Percentiles rank a stretch among this genome's conserved stretches.
phyloP scores from a whole-genome alignment of 768 basidiomycete species.

The Postia placenta region DNA sequence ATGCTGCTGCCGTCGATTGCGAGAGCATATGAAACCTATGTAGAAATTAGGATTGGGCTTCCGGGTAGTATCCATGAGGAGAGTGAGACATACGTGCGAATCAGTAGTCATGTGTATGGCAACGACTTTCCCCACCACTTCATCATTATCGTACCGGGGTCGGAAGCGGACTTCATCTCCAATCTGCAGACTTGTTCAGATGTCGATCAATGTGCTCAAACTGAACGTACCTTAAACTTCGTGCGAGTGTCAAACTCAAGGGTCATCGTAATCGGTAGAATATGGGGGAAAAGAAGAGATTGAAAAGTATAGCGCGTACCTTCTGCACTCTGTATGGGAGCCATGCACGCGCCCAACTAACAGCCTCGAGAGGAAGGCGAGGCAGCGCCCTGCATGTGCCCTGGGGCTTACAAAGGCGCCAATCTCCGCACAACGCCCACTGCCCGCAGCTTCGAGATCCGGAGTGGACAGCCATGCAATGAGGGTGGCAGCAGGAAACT shows the following conservation, averaged over 20 bases:
- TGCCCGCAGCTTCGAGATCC: too few species aligned
- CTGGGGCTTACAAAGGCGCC: not conserved
- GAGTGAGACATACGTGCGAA: not conserved
- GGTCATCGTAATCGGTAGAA: not conserved
- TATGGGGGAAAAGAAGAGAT: not conserved
- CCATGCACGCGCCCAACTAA: not conserved
- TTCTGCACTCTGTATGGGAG: not conserved
- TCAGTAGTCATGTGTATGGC: conserved; percentile 2
- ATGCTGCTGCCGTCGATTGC: not conserved
- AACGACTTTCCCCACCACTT: not conserved
- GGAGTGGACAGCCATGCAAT: too few species aligned
- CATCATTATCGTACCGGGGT: not conserved
- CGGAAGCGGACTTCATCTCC: conserved; percentile 1
- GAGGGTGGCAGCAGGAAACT: too few species aligned
- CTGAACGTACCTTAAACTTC: not conserved
- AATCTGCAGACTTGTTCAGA: not conserved
- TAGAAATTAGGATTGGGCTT: too few species aligned
- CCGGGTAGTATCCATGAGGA: too few species aligned
- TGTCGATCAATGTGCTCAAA: too few species aligned
- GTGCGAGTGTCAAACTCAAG: not conserved
- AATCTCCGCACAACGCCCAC: not conserved
- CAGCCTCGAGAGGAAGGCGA: not conserved
- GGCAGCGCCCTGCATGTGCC: not conserved
- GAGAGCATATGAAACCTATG: not conserved
- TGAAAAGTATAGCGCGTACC: not conserved